phyloP scores from a whole-genome alignment of 306 rosid species.

The Castanea crenata region DNA sequence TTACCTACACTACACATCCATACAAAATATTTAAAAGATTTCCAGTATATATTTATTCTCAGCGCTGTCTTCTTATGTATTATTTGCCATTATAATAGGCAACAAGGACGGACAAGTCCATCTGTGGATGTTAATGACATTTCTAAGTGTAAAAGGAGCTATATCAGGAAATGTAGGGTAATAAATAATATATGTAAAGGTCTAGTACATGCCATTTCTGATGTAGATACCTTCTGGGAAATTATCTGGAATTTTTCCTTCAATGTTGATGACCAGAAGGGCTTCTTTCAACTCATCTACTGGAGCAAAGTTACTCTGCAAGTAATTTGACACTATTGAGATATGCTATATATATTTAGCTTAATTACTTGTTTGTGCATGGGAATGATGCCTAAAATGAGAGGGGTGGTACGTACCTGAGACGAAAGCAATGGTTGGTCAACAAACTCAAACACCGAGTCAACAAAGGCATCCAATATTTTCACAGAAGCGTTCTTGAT shows the following conservation, averaged over 20 bases:
- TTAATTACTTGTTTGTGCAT: background rate
- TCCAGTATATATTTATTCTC: too few species aligned
- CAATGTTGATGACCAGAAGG: conserved; percentile 25
- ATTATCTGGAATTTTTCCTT: conserved; percentile 46
- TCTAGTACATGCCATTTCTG: conserved; percentile 51
- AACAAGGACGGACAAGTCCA: too few species aligned
- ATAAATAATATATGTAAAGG: background rate
- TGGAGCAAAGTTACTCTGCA: conserved; percentile 53
- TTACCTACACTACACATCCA: too few species aligned
- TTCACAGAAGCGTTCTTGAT: conserved; percentile 15
- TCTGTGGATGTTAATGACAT: too few species aligned
- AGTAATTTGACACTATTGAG: background rate
- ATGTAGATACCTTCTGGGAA: conserved; percentile 64
- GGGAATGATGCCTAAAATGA: background rate
- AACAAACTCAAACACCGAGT: conserved; percentile 40
- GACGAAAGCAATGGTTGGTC: conserved; percentile 59
- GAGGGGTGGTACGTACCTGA: conserved; percentile 20
- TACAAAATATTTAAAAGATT: too few species aligned
- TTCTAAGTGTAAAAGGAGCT: too few species aligned
- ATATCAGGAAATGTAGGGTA: background rate
- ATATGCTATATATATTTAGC: too few species aligned
- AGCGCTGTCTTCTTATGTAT: too few species aligned
- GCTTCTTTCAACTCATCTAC: conserved; percentile 57
- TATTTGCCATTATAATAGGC: too few species aligned
- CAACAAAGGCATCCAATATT: conserved; percentile 47